Base-by-base conservation (phyloP, 2,329 filamentous ascomycete species). In the Claviceps pusilla region DNA sequence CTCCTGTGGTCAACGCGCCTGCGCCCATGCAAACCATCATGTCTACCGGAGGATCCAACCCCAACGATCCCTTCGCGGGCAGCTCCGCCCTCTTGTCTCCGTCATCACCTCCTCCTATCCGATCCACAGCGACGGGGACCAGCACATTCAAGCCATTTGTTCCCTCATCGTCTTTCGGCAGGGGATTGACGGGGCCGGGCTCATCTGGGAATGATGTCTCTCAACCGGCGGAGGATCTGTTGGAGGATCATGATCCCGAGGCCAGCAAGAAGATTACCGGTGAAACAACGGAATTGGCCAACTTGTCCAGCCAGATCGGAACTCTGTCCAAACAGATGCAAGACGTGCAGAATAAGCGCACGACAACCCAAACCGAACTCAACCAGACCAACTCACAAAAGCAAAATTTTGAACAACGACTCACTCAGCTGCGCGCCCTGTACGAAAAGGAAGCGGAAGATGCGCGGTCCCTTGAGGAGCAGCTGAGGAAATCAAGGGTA, bases 371-470 rank as follows among this genome's bases (percentile, higher is more conserved):
- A 68, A 84, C 85, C 59, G 88, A 95, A 56, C 72, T 97, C 52
- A 86, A 79, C 57, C 87, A 90, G 64, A 84, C 87, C 37, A 87
- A 78, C 52, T 82, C 84, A 12, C 90, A 97, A 68, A 97, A 96
- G 73, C 85, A 86, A 62, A 91, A 95, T 65, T 91, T 98, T 60
- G 93, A 98, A 72, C 77, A 86, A 59, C 84, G 93, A 28, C 75
- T 98, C 33, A 82, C 87, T 4, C 90, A 96, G 65, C 84, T 96
- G 55, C 83, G 93, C 57, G 74, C 83, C 7, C 79, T 94, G 59
- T 98, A 97, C 64, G 91, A 98, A 68, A 89, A 95, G 65, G 93
- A 98, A 70, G 88, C 89, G 3, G 85, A 89, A 60, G 84, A 89
- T 59, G 88, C 94, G 39, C 89, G 87, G 58, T 78, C 83, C 29